Evolutionary conservation across 2,329 filamentous ascomycete species (phyloP), one percentile per base, ranked within the genome.

Genomic region (Corinectria fuckeliana): DNA sequence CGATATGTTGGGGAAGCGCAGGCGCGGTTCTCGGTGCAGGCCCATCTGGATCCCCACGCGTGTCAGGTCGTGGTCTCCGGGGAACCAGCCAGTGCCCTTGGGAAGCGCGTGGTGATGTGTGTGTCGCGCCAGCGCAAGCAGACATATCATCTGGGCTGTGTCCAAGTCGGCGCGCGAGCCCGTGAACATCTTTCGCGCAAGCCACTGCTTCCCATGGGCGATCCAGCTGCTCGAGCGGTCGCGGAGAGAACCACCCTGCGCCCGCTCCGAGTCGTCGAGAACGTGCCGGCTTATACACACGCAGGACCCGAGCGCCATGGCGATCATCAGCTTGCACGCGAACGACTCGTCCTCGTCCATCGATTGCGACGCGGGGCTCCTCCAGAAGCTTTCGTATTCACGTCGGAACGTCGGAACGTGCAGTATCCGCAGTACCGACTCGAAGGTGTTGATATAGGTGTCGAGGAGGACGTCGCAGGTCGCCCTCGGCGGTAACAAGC

Each of bases 351-450:
- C 49, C 9, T 53, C 56, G 23, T 53, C 76, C 6, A 85, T 61
- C 53, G 86, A 85, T 30, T 38, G 23, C 4, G 56, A 48, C 70
- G 11, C 70, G 11, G 41, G 26, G 26, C 39, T 53, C n/a, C 30
- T 63, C 78, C 78, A 81, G 65, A 78, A 79, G 8, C 61, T 64
- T 1, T 74, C 72, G 61, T 85, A 86, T 20, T 82, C 79, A 14
- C 74, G 74, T 51, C 75, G 72, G 60, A 87, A 86, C 0, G 77
- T 78, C 0, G 84, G 82, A 5, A 82, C 69, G 69, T 87, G 80
- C 16, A 87, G 42, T 23, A 87, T 76, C 11, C 84, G 77, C 64
- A 82, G 81, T 16, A 84, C 79, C 2, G 80, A 79, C 64, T 85
- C 82, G 32, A 82, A 76, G 2, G 81, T 80, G 52, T 82, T 75